Conservation (phyloP, 176 grass and related monocot species). For the Otatea glauca region DNA sequence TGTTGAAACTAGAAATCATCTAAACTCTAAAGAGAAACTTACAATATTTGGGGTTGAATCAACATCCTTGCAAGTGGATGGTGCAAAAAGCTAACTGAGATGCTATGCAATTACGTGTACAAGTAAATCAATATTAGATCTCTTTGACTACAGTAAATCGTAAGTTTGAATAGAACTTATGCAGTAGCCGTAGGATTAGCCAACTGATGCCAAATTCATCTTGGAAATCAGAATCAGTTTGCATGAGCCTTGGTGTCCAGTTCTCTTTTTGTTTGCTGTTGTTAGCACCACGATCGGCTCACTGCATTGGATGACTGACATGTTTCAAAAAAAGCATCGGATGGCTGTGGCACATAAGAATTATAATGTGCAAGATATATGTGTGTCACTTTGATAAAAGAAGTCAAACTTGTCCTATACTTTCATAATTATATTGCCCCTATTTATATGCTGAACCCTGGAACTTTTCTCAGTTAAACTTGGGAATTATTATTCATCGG, state of each 20-base stretch:
- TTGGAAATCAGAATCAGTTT: conserved; percentile 12
- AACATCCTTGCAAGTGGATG: background rate
- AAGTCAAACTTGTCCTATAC: background rate
- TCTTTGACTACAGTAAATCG: background rate
- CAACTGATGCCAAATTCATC: background rate
- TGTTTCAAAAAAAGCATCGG: background rate
- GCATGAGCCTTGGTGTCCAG: background rate
- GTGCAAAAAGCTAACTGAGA: background rate
- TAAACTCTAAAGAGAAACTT: background rate
- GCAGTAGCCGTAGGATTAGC: background rate
- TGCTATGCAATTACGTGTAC: background rate
- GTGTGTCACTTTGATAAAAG: conserved; percentile 9
- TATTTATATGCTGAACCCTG: conserved; percentile 24
- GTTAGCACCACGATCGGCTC: background rate
- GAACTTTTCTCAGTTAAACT: conserved; percentile 61
- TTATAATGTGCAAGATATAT: background rate
- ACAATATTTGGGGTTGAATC: background rate
- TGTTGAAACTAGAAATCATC: background rate
- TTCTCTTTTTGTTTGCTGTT: conserved; percentile 4
- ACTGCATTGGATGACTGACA: background rate
- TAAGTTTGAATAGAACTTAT: background rate
- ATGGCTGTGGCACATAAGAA: conserved; percentile 3
- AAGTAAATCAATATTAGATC: background rate
- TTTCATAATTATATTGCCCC: background rate
- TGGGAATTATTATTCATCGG: conserved; percentile 57